These are phyloP conservation scores for Melastoma malabathricum DNA, from an alignment of 345 rosid species.

Conservation along the genomic window DNA sequence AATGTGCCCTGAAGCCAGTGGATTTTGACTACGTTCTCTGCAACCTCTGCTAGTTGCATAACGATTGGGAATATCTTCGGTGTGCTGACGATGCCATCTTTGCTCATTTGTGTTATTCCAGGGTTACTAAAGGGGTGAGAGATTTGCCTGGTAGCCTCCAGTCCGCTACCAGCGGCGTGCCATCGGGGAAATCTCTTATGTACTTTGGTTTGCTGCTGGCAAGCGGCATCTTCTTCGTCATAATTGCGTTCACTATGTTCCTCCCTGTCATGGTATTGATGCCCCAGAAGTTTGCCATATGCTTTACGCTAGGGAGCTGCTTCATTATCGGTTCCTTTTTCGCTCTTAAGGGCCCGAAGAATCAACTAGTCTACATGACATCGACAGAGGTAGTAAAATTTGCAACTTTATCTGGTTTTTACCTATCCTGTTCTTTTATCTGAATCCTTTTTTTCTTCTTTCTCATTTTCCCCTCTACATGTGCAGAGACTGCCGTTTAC, in stretches of 20 bases:
- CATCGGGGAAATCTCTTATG: conserved; percentile 77
- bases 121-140: conserved; percentile 85
- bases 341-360: conserved; percentile 76
- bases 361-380: conserved; percentile 71
- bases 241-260: conserved; percentile 84
- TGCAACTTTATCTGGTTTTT: background rate
- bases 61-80: too few species aligned
- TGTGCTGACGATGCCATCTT: background rate
- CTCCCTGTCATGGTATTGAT: conserved; percentile 86
- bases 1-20: too few species aligned
- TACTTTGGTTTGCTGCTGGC: conserved; percentile 76
- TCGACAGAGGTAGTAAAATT: conserved; percentile 55
- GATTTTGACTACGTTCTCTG: too few species aligned
- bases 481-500: conserved; percentile 87
- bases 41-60: too few species aligned
- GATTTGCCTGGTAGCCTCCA: conserved; percentile 67
- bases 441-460: conserved; percentile 3
- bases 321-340: conserved; percentile 81
- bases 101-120: conserved; percentile 14
- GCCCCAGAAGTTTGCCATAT: conserved; percentile 92
- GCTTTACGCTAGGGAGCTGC: conserved; percentile 80
- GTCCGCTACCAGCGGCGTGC: conserved; percentile 75
- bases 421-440: conserved; percentile 2
- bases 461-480: conserved; percentile 6
- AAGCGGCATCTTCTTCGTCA: conserved; percentile 67